These are phyloP conservation scores for Rhynchospora pubera DNA, from an alignment of 176 grass and related monocot genomes.

Conservation along the genomic window DNA sequence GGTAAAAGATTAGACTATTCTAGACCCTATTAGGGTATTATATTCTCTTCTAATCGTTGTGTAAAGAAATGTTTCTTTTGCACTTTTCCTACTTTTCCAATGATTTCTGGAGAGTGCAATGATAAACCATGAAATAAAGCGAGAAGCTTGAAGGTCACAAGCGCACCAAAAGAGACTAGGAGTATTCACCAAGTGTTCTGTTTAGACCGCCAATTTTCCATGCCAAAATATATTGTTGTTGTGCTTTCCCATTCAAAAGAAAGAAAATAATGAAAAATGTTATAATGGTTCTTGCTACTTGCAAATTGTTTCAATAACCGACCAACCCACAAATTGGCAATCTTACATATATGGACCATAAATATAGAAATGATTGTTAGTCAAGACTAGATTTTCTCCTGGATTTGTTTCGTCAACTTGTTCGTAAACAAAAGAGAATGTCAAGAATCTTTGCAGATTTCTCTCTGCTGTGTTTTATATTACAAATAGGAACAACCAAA, in stretches of 20 bases:
- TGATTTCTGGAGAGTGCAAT: slow-evolving; percentile 22
- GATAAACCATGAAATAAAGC: slow-evolving; percentile 20
- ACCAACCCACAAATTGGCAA: neutral
- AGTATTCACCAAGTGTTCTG: slow-evolving; percentile 23
- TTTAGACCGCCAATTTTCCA: slow-evolving; percentile 8
- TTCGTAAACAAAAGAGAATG: neutral
- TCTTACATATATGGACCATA: neutral
- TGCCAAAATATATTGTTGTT: neutral
- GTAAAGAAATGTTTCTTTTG: slow-evolving; percentile 23
- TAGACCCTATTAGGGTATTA: neutral
- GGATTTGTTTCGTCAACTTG: slow-evolving; percentile 2
- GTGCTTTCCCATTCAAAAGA: slow-evolving; percentile 6
- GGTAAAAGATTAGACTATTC: neutral
- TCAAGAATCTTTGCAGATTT: neutral
- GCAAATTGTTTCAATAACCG: slow-evolving; percentile 10
- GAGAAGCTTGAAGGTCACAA: slow-evolving; percentile 28
- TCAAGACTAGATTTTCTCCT: neutral
- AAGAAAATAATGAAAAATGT: neutral
- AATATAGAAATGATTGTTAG: neutral
- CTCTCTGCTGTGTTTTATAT: neutral
- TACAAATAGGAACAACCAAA: neutral
- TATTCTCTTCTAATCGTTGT: neutral
- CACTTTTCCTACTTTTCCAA: slow-evolving; percentile 17
- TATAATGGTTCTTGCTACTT: slow-evolving; percentile 14
- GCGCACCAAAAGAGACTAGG: slow-evolving; percentile 18